A percentile compares a stretch with the other conserved stretches of the same genome.
Evolutionary conservation across 768 basidiomycete species (phyloP).

Genomic region (Albatrellus ellisii): DNA sequence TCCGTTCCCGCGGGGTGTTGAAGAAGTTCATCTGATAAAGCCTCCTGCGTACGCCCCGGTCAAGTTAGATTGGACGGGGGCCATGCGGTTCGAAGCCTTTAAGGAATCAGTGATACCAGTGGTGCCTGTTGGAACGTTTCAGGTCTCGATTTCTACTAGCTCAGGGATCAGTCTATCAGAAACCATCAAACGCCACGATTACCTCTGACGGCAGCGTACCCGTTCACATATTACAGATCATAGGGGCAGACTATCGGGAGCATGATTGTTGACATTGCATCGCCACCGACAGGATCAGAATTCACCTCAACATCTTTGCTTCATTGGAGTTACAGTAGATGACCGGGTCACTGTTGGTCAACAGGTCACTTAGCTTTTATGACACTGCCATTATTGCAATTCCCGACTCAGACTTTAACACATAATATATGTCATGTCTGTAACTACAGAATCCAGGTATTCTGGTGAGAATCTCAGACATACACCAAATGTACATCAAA

Average conservation of each 20-base stretch:
- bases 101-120: slow-evolving; percentile 22
- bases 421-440: too few relatives aligned
- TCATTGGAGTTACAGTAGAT: too few relatives aligned
- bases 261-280: not conserved
- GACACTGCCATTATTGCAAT: too few relatives aligned
- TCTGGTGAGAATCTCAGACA: too few relatives aligned
- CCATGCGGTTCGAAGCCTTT: slow-evolving; percentile 17
- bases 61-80: slow-evolving; percentile 19
- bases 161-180: not conserved
- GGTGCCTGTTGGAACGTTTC: slow-evolving; percentile 10
- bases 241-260: not conserved
- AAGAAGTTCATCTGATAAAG: slow-evolving; percentile 17
- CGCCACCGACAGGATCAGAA: too few relatives aligned
- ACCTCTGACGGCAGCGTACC: not conserved
- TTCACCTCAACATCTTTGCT: too few relatives aligned
- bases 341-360: too few relatives aligned
- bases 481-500: too few relatives aligned
- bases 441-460: too few relatives aligned
- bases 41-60: slow-evolving; percentile 22
- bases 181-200: not conserved
- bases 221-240: not conserved
- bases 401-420: too few relatives aligned
- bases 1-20: slow-evolving; percentile 2
- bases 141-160: not conserved
- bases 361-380: too few relatives aligned